Conservation (phyloP, 331 rosid species). For the Pyrus hybrid region DNA sequence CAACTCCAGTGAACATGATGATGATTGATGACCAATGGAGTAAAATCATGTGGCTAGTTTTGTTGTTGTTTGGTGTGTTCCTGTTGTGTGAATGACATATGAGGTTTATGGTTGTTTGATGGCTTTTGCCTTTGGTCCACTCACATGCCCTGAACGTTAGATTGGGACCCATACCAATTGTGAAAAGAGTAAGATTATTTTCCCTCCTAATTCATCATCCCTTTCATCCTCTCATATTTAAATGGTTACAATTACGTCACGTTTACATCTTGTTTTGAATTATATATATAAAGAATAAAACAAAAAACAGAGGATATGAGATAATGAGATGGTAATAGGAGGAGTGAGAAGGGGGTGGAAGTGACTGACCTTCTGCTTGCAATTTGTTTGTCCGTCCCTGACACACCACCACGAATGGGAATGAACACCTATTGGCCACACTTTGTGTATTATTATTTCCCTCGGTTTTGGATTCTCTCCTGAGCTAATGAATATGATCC, state of each 20-base stretch:
- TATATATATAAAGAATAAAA: too few species aligned
- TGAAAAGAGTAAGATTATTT: too few species aligned
- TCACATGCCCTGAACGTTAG: slow-evolving; percentile 1
- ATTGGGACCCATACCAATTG: neutral
- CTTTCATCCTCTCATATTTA: too few species aligned
- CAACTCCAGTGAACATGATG: neutral
- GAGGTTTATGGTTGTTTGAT: neutral
- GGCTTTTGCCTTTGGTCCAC: neutral
- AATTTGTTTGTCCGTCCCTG: neutral
- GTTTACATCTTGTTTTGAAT: too few species aligned
- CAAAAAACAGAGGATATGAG: too few species aligned
- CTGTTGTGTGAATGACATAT: neutral
- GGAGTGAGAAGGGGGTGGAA: too few species aligned
- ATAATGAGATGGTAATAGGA: too few species aligned
- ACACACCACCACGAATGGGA: neutral
- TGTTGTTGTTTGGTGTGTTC: neutral
- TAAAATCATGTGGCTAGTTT: neutral
- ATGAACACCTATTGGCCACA: neutral
- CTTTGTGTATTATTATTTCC: too few species aligned
- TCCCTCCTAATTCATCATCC: too few species aligned
- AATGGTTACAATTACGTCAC: too few species aligned
- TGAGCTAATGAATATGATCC: too few species aligned
- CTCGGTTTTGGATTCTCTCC: too few species aligned
- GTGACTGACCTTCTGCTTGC: neutral
- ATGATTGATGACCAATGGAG: neutral